Evolutionary conservation across 441 rosid genomes (phyloP), one percentile per base, ranked within the genome.

Genomic region (Breynia disticha): DNA sequence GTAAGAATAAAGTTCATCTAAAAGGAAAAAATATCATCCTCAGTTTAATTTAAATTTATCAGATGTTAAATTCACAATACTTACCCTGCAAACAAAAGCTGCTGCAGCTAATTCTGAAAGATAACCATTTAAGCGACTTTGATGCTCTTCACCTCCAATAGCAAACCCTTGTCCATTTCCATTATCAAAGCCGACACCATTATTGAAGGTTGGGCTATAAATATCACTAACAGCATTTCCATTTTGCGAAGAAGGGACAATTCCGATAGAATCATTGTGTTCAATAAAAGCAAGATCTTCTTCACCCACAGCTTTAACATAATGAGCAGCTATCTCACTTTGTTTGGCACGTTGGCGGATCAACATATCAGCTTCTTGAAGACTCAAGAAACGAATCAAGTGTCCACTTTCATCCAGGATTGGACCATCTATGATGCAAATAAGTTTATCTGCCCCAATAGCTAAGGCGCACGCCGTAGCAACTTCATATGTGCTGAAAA

Each of bases 381-480:
- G 86, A 55, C 93, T 76, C 75, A 90, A 80, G 71, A 83, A 90
- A 59, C 85, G 84, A 57, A 90, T 77, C 54, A 83, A 93, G 67
- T 70, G 95, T 35, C 84, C 87, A 67, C 68, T 79, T 69, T 85
- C 95, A 59, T 90, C 95, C 28, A 75, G 70, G 65, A 90, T 82
- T n/a, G 95, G 95, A 62, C 95, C 98, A 59, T 90, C 96, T 67
- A 85, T 79, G 50, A 85, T 65, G 64, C 95, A 85, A 52, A 90
- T 85, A 73, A 90, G 98, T 72, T 90, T 90, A 67, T 90, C 96
- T 57, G 96, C 98, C 52, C 80, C 90, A 71, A 90, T 79, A 47
- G 98, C 95, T 57, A 85, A 69, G 46, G 98, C 98, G 76, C 98
- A 90, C 20, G 98, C 96, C 18, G 98, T 90, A 55, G 98, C 96